Conservation (phyloP, 257 asterid genomes). For the Solanum appendiculatum region DNA sequence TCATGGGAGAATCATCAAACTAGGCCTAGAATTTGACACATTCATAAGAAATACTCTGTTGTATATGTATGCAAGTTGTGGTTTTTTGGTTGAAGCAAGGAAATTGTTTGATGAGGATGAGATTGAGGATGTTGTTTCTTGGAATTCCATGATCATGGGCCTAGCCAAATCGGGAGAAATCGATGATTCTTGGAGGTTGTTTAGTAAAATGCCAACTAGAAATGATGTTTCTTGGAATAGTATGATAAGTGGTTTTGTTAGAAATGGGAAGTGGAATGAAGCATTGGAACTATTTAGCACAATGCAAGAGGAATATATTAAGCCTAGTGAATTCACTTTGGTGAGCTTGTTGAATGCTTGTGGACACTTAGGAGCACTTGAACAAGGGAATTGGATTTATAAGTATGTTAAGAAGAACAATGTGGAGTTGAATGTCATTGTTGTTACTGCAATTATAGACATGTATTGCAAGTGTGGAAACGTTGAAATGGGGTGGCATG, state of each 20-base stretch:
- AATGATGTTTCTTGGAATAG: slow-evolving; percentile 65
- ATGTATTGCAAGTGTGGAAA: slow-evolving; percentile 69
- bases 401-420: slow-evolving; percentile 26
- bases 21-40: slow-evolving; percentile 43
- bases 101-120: slow-evolving; percentile 43
- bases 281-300: slow-evolving; percentile 39
- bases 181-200: slow-evolving; percentile 50
- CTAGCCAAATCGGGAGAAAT: slow-evolving; percentile 50
- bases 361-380: slow-evolving; percentile 45
- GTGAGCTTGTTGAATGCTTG: slow-evolving; percentile 69
- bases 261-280: slow-evolving; percentile 53
- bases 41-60: slow-evolving; percentile 45
- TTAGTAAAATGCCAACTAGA: slow-evolving; percentile 30
- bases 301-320: slow-evolving; percentile 32
- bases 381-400: slow-evolving; percentile 73
- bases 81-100: slow-evolving; percentile 36
- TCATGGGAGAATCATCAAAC: slow-evolving; percentile 55
- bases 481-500: slow-evolving; percentile 18
- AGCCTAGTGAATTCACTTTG: slow-evolving; percentile 41
- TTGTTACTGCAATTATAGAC: slow-evolving; percentile 47
- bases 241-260: slow-evolving; percentile 61
- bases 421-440: slow-evolving; percentile 31
- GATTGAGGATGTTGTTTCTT: slow-evolving; percentile 43
- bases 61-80: slow-evolving; percentile 60
- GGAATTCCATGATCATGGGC: slow-evolving; percentile 72